Percentiles rank a stretch among this genome's conserved stretches.
These are phyloP conservation scores for Xylaria intraflava DNA, from an alignment of 495 filamentous ascomycete species.

Conservation along the genomic window DNA sequence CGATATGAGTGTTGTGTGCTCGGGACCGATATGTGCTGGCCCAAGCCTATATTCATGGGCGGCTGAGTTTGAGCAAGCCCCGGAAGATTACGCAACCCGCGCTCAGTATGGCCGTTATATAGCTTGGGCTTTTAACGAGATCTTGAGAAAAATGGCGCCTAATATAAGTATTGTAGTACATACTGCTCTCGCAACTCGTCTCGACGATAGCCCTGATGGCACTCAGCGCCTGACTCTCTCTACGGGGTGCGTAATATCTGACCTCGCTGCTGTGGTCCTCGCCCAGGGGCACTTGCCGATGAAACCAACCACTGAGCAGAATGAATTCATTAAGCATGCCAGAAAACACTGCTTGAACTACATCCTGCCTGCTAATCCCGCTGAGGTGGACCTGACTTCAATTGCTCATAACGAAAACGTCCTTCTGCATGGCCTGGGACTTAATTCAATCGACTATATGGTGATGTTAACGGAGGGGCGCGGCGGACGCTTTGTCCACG, in stretches of 20 bases:
- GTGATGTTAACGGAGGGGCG: slow-evolving; percentile 7
- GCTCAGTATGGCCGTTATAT: slow-evolving; percentile 10
- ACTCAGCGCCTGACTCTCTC: slow-evolving; percentile 16
- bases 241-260: slow-evolving; percentile 8
- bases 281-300: slow-evolving; percentile 21
- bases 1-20: slow-evolving; percentile 4
- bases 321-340: neutral
- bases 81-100: slow-evolving; percentile 12
- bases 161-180: neutral
- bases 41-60: slow-evolving; percentile 9
- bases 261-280: slow-evolving; percentile 17
- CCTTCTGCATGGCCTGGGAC: slow-evolving; percentile 11
- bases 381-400: slow-evolving; percentile 5
- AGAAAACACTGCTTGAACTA: neutral
- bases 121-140: slow-evolving; percentile 5
- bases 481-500: slow-evolving; percentile 3
- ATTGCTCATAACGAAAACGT: neutral
- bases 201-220: neutral
- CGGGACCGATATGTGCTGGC: slow-evolving; percentile 5
- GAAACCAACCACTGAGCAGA: neutral
- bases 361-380: neutral
- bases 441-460: slow-evolving; percentile 15
- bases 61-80: neutral
- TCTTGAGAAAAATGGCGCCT: neutral
- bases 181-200: neutral